Evolutionary conservation across 306 rosid species (phyloP), one percentile per base, ranked within the genome.

Genomic region (Rosa rugosa): DNA sequence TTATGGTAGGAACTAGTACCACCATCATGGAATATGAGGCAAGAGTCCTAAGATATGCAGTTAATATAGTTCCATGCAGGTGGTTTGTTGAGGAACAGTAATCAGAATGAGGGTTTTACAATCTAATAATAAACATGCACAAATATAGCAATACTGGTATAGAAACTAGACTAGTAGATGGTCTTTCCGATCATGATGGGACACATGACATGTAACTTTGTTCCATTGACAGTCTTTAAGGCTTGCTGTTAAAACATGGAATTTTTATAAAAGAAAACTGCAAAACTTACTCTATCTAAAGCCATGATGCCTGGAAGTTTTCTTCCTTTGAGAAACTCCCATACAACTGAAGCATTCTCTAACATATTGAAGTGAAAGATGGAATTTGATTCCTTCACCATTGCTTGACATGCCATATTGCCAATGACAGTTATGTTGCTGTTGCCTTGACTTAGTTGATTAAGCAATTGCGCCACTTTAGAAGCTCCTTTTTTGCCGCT

Each of bases 291-390:
- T 75, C 87, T 91, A 83, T 92, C 99, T 25, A 92, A 78, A 74
- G 97, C 97, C 77, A 77, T 60, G 76, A 90, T 87, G 51, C 96
- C 98, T 6, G 98, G 98, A 72, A 92, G 98, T 83, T 88, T 91
- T 84, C 94, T 88, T 83, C 95, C 92, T 85, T 93, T 91, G 79
- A 95, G 90, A 90, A 88, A 91, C 80, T 90, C 96, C 99, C 99
- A 92, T 75, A 91, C 86, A 73, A 86, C 96, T 5, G 99, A 90
- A 85, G 97, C 94, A 87, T 86, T 85, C 81, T 84, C 88, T 73
- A 95, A 34, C 84, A 79, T 84, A 78, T 76, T 84, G 80, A 85
- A 67, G 56, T 50, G 80, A 73, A 86, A 87, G 59, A 65, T 27
- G 10, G 82, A 80, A 86, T 83, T 86, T 67, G 85, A 78, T 70